Base-by-base conservation (phyloP, 2,329 filamentous ascomycete species). In the Trichoderma polysporum region DNA sequence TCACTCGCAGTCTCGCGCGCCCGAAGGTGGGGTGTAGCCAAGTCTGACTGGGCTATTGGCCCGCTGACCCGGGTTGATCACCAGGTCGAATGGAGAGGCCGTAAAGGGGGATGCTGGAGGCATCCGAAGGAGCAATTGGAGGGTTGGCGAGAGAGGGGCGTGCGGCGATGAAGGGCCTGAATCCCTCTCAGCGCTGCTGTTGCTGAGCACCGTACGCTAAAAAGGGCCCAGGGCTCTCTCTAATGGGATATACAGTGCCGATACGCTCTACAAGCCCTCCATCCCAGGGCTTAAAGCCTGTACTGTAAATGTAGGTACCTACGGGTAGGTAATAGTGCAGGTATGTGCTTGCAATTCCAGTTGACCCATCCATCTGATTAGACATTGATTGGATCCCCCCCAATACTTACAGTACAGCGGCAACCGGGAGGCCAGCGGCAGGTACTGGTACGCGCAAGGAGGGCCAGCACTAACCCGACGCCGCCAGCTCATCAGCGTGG, bases 61-160 rank as follows among this genome's bases (percentile, higher is more conserved):
- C 61, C 68, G 66, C 61, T 59, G 67, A 61, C 69, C 59, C 57
- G 63, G 60, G 67, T 64, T 71, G 70, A 72, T 71, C 69, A 70
- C 70, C 68, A 72, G 70, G 70, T 70, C 68, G 66, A 61, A 58
- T 64, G 66, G 66, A 39, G 60, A 63, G 67, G 45, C 41, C 27
- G 54, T 60, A 56, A 37, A 59, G 50, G 49, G 57, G 61, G 66
- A 65, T 59, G 52, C 31, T 66, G 68, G 66, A 54, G 47, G 65
- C 45, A 52, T 66, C 29, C 53, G 58, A 59, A 58, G 33, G 63
- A 66, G 63, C 56, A 62, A 47, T 61, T 66, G 63, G 58, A 66
- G 56, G 65, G 33, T 22, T 19, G 50, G 27, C 15, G 53, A 37
- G 29, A 47, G 29, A 39, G 50, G 53, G 58, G 65, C 15, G 65